Conservation (phyloP, 768 basidiomycete genomes). For the Mycena belliarum region DNA sequence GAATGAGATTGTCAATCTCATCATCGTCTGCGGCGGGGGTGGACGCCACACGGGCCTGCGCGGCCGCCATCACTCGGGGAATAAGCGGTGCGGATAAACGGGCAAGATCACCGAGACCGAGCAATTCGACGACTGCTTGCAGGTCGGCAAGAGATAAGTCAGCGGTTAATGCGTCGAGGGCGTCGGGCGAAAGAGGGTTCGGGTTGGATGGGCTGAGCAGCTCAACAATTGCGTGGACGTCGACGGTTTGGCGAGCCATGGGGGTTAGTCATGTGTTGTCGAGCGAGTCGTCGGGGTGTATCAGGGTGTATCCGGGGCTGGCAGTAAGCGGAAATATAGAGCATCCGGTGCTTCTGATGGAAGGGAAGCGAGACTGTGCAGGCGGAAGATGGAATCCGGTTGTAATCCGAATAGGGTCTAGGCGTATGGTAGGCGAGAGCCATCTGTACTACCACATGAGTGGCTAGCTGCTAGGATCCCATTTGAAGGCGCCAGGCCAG, state of each 20-base stretch:
- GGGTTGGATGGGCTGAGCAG: background rate
- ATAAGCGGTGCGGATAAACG: background rate
- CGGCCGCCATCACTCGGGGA: background rate
- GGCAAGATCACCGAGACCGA: background rate
- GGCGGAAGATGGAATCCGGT: too few relatives aligned
- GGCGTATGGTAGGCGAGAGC: too few relatives aligned
- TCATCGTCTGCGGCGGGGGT: background rate
- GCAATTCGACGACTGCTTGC: background rate
- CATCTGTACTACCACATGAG: too few relatives aligned
- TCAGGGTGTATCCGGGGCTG: too few relatives aligned
- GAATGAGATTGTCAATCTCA: background rate
- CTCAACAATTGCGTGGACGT: background rate
- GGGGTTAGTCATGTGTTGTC: too few relatives aligned
- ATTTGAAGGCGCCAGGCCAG: too few relatives aligned
- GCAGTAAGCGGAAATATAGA: too few relatives aligned
- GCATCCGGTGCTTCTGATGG: too few relatives aligned
- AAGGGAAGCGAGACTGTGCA: too few relatives aligned
- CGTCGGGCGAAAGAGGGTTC: background rate
- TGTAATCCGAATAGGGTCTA: too few relatives aligned
- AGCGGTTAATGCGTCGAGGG: background rate
- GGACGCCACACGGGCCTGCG: background rate
- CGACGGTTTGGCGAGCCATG: too few relatives aligned
- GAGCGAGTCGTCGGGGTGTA: background rate
- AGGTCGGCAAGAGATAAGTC: background rate
- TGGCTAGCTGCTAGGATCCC: too few relatives aligned